phyloP scores from a whole-genome alignment of 1,139 yeast species.

The Lodderomyces orthopsilosis region DNA sequence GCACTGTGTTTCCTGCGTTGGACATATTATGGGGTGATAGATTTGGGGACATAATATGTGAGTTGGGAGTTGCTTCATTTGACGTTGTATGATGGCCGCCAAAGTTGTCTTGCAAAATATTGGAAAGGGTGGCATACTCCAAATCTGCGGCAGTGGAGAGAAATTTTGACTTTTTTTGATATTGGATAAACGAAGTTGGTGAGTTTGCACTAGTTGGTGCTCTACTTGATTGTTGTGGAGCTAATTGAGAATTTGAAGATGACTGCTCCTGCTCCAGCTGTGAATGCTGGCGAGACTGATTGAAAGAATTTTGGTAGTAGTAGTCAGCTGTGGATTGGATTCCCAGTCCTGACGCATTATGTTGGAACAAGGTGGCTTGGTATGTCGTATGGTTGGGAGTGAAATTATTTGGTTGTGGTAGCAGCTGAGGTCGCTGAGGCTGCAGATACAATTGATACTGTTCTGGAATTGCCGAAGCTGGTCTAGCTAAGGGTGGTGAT shows the following conservation, averaged over 20 bases:
- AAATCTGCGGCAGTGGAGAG: constrained; percentile 75
- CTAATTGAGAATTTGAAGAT: constrained; percentile 1
- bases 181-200: constrained; percentile 3
- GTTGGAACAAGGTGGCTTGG: constrained; percentile 17
- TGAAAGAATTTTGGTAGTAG: not conserved
- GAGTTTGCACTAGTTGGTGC: constrained; percentile 4
- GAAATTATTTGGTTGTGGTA: constrained; percentile 1
- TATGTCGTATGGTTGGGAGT: constrained; percentile 12
- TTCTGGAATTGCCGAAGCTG: not conserved
- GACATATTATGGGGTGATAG: constrained; percentile 32
- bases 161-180: constrained; percentile 37
- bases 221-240: not conserved
- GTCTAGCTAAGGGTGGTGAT: not conserved
- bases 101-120: constrained; percentile 58
- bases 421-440: constrained; percentile 3
- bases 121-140: constrained; percentile 77
- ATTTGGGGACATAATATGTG: constrained; percentile 35
- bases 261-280: constrained; percentile 8
- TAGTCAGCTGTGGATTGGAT: not conserved
- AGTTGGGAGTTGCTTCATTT: constrained; percentile 43
- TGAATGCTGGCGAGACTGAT: constrained; percentile 4
- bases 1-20: constrained; percentile 4
- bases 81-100: constrained; percentile 31
- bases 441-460: not conserved
- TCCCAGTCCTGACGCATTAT: constrained; percentile 13